These are phyloP conservation scores for Penicillium tannophilum DNA, from an alignment of 495 filamentous ascomycete genomes.

Conservation along the genomic window DNA sequence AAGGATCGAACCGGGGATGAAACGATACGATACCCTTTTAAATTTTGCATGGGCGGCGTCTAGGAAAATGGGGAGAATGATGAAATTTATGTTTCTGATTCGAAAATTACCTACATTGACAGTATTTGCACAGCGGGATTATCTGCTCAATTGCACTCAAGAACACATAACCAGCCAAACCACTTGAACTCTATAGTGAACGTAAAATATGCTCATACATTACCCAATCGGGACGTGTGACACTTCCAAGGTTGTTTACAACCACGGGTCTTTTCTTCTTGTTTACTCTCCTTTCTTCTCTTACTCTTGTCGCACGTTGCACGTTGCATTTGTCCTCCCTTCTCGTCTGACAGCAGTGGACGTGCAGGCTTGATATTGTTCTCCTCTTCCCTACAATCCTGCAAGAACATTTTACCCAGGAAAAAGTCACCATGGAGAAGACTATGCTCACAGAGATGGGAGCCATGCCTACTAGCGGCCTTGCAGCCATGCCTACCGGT, in stretches of 20 bases:
- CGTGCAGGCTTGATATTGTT: background rate
- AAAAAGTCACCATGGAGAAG: background rate
- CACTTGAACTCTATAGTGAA: background rate
- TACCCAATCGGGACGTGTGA: background rate
- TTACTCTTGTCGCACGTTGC: background rate
- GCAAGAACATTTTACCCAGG: background rate
- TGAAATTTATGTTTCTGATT: background rate
- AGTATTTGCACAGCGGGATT: background rate
- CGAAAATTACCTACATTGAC: background rate
- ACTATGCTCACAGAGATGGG: background rate
- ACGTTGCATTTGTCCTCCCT: background rate
- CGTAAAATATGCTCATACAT: conserved; percentile 16
- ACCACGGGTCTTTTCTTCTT: background rate
- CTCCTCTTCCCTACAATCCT: background rate
- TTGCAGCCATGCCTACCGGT: background rate
- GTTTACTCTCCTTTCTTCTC: background rate
- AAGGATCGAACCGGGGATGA: conserved; percentile 34
- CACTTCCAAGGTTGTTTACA: background rate
- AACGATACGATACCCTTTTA: conserved; percentile 26
- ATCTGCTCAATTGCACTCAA: conserved; percentile 40
- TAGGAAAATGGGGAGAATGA: background rate
- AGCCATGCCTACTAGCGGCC: background rate
- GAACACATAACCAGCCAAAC: background rate
- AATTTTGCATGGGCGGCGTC: conserved; percentile 13
- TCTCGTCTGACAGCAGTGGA: background rate